Evolutionary conservation across 2,329 filamentous ascomycete species (phyloP), one percentile per base, ranked within the genome.

Genomic region (Aspergillus chevalieri): DNA sequence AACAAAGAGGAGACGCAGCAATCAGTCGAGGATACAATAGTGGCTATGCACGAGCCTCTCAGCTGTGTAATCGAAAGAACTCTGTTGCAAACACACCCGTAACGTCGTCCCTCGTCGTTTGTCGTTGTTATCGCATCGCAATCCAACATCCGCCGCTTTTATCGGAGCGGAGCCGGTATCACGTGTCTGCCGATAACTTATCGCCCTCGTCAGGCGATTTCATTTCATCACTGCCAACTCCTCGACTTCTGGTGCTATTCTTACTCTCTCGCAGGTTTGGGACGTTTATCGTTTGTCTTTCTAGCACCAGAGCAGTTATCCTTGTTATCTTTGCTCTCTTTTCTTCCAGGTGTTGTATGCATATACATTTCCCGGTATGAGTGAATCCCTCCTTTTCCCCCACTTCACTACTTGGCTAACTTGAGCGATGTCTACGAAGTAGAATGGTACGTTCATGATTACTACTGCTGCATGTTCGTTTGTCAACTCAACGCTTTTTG

Each of bases 361-460:
- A 30, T 48, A 24, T 39, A 33, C 44, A 47, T 36, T 43, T 44
- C 46, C 43, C 46, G 50, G 52, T 54, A 55, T 50, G 48, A 47
- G 50, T 42, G 41, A 41, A 44, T 50, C 47, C 48, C 52, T 43
- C 46, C 52, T 43, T 47, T 47, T 30, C 6, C 15, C 42, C 22
- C 43, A 41, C 22, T 50, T 17, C 46, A 41, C 19, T 47, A 21
- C 3, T 43, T 39, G 34, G n/a, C 53, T 53, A 49, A 54, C 44
- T 19, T 22, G 44, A 14, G 38, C 38, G 38, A 9, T 22, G 19
- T 30, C n/a, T 41, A 19, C 19, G 15, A 41, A 43, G 49, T 44
- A 57, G 54, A 44, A 58, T 58, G 56, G 56, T 58, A 56, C 38
- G 56, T 58, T 43, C 22, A 19, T 41, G 17, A 19, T 38, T 19